Evolutionary conservation across 306 rosid species (phyloP), one percentile per base, ranked within the genome.

Genomic region (Trichosanthes cucumerina): DNA sequence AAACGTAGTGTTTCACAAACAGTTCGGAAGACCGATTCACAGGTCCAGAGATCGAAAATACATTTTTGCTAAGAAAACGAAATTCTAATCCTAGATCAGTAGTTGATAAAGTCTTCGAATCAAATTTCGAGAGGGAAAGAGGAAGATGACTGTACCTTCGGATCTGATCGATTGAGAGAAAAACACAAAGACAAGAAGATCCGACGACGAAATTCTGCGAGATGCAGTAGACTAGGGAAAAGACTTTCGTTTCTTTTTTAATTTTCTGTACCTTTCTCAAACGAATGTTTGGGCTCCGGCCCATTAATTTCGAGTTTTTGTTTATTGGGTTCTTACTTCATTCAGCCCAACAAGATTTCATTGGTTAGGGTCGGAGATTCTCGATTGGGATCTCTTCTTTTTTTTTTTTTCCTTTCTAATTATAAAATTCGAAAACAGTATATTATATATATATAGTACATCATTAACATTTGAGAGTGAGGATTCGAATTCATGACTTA

Each of bases 151-250:
- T 47, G 15, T 73, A 73, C 77, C 77, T 73, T 73, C 43, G 9
- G 60, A 73, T 73, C 76, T 72, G 59, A 70, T 70, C 10, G 11
- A 41, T 43, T 41, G 75, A 70, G 76, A 24, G 57, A 70, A 21
- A 44, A 70, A 70, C 21, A 14, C 39, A 12, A 24, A 46, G 57
- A 1, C 13, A 46, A 72, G 43, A 24, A 72, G 77, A 47, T 72
- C 77, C 23, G 19, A 21, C 75, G 77, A 49, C 59, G 43, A 73
- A 73, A 47, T 73, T 73, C 24, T 73, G 28, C 59, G 24, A 33
- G 60, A 46, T 73, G 77, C 58, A 15, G 77, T 7, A 1, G 14
- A 70, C 34, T 70, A 10, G 0, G 33, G 28, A 2, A 23, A 5
- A 69, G 3, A 43, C 31, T 49, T 49, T 44, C 75, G 6, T 21